These are phyloP conservation scores for Leccinum fuscescens DNA, from an alignment of 1,284 basidiomycete genomes.

Conservation along the genomic window DNA sequence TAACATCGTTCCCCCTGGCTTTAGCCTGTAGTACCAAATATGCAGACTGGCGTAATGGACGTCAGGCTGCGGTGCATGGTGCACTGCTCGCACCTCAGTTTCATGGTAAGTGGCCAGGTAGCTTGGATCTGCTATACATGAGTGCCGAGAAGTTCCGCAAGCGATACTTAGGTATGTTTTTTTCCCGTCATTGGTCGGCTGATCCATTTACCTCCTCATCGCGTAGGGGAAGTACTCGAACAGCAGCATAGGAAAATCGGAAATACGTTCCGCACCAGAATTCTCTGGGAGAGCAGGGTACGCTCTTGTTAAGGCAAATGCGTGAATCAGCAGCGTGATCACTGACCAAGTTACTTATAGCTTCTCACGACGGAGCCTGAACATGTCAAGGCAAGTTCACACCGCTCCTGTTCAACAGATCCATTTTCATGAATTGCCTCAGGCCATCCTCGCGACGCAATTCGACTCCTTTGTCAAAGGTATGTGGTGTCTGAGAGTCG, in stretches of 20 bases:
- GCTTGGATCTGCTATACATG: slow-evolving; percentile 30
- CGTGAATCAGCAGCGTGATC: background rate
- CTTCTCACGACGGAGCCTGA: slow-evolving; percentile 38
- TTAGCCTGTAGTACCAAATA: slow-evolving; percentile 22
- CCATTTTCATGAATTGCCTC: slow-evolving; percentile 1
- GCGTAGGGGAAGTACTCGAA: slow-evolving; percentile 32
- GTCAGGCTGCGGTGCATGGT: slow-evolving; percentile 32
- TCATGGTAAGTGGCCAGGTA: slow-evolving; percentile 33
- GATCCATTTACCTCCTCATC: background rate
- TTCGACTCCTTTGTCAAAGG: slow-evolving; percentile 48
- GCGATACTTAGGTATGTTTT: slow-evolving; percentile 36
- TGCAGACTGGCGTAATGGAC: slow-evolving; percentile 23
- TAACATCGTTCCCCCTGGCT: slow-evolving; percentile 29
- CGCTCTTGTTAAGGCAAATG: background rate
- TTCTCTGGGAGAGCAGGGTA: slow-evolving; percentile 36
- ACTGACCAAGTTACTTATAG: slow-evolving; percentile 9
- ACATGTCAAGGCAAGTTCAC: slow-evolving; percentile 36
- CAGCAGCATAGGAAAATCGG: slow-evolving; percentile 23
- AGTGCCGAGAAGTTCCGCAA: slow-evolving; percentile 24
- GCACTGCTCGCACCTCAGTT: slow-evolving; percentile 35
- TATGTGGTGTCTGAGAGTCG: slow-evolving; percentile 4
- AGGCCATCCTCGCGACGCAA: slow-evolving; percentile 38
- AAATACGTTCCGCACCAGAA: slow-evolving; percentile 29
- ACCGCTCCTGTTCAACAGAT: background rate
- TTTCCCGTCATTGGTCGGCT: background rate